Percentiles rank a stretch among this genome's conserved stretches.
Conservation (phyloP, 2,329 filamentous ascomycete genomes). For the Colletotrichum musicola region DNA sequence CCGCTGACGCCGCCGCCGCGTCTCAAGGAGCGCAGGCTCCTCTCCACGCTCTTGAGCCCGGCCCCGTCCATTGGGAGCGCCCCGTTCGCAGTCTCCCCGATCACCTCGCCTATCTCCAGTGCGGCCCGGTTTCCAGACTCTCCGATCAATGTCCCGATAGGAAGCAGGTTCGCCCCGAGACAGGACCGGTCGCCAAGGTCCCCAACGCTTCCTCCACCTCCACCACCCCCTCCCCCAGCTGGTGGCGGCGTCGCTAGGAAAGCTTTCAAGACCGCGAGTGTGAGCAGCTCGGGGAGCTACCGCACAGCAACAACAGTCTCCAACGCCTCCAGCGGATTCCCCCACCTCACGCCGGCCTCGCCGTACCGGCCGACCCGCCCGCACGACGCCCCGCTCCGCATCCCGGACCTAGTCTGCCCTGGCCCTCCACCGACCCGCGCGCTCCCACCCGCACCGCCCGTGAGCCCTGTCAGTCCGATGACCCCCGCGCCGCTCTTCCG, state of each 20-base stretch:
- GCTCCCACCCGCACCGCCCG: constrained; percentile 51
- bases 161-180: constrained; percentile 52
- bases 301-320: constrained; percentile 16
- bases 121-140: constrained; percentile 50
- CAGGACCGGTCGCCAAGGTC: constrained; percentile 44
- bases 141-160: constrained; percentile 53
- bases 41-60: constrained; percentile 47
- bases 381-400: constrained; percentile 51
- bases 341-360: constrained; percentile 43
- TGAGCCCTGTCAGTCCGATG: background rate
- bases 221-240: background rate
- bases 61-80: background rate
- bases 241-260: background rate
- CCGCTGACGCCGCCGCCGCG: constrained; percentile 61
- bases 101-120: background rate
- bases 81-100: constrained; percentile 8
- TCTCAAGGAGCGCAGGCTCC: constrained; percentile 60
- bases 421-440: constrained; percentile 61
- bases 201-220: background rate
- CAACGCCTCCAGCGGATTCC: constrained; percentile 5
- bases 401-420: constrained; percentile 50
- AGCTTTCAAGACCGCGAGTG: constrained; percentile 20
- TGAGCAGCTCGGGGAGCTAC: constrained; percentile 33
- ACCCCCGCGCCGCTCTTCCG: background rate
- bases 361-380: constrained; percentile 52